These are phyloP conservation scores for Pholiota molesta DNA, from an alignment of 768 basidiomycete genomes.

Conservation along the genomic window DNA sequence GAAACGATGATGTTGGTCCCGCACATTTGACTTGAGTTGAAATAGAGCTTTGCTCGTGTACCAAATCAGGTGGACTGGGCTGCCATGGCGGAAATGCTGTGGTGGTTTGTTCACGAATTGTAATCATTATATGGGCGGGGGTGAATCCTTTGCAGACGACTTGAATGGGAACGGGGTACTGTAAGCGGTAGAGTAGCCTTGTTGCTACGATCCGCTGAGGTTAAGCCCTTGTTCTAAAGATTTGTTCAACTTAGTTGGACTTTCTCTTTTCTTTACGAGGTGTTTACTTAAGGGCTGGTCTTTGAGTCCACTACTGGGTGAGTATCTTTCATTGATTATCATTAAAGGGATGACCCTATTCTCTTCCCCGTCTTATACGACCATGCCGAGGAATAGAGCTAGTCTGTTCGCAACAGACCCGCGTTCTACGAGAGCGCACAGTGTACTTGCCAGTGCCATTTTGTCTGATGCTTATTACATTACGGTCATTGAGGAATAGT, in stretches of 20 bases:
- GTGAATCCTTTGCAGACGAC: conserved; percentile 81
- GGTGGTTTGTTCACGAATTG: conserved; percentile 55
- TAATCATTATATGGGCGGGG: conserved; percentile 69
- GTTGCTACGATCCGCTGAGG: conserved; percentile 79
- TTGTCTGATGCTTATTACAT: conserved; percentile 58
- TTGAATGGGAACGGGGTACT: conserved; percentile 76
- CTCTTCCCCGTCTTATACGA: conserved; percentile 93
- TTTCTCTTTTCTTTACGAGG: conserved; percentile 38
- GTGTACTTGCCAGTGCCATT: conserved; percentile 92
- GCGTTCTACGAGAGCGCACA: conserved; percentile 53
- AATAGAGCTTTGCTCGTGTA: conserved; percentile 75
- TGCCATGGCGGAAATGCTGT: conserved; percentile 55
- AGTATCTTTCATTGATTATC: conserved; percentile 2
- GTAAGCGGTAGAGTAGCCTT: conserved; percentile 81
- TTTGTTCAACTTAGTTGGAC: conserved; percentile 60
- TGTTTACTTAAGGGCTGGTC: conserved; percentile 45
- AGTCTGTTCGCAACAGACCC: conserved; percentile 78
- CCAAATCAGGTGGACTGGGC: conserved; percentile 61
- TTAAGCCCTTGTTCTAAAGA: conserved; percentile 74
- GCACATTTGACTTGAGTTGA: conserved; percentile 63
- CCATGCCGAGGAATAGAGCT: conserved; percentile 83
- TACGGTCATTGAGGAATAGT: conserved; percentile 1
- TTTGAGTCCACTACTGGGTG: conserved; percentile 14
- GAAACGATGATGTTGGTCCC: conserved; percentile 73
- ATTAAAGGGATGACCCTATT: conserved; percentile 68